These are phyloP conservation scores for Fistulina hepatica DNA, from an alignment of 1,284 basidiomycete genomes.

Conservation along the genomic window DNA sequence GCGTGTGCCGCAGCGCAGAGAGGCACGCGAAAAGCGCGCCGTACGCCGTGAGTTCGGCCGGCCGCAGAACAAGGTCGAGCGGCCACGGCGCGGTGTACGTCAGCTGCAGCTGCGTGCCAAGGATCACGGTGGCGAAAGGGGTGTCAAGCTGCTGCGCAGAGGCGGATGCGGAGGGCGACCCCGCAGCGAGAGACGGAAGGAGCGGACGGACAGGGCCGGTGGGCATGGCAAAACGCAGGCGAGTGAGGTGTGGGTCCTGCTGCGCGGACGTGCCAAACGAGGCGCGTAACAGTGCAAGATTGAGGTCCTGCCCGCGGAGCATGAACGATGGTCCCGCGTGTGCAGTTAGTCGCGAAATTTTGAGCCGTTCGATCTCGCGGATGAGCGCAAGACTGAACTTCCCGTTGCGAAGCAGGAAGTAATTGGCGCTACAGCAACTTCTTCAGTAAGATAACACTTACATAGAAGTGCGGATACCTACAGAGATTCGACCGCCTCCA, in stretches of 20 bases:
- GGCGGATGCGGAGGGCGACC: conserved; percentile 23
- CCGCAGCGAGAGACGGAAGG: conserved; percentile 57
- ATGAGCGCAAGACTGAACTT: conserved; percentile 77
- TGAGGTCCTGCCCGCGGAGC: conserved; percentile 80
- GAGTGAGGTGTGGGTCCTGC: conserved; percentile 61
- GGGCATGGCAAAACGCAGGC: conserved; percentile 64
- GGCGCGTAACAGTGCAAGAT: conserved; percentile 70
- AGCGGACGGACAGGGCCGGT: conserved; percentile 70
- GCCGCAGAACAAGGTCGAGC: conserved; percentile 78
- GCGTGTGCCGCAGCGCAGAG: conserved; percentile 73
- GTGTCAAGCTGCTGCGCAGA: conserved; percentile 17
- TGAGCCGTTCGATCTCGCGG: conserved; percentile 71
- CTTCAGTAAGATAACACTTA: conserved; percentile 5
- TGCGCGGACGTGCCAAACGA: conserved; percentile 80
- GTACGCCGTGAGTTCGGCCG: conserved; percentile 65
- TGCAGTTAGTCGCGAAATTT: conserved; percentile 60
- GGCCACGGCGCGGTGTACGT: conserved; percentile 74
- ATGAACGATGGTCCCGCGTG: conserved; percentile 55
- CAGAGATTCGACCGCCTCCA: conserved; percentile 65
- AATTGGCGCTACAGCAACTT: conserved; percentile 43
- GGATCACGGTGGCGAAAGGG: conserved; percentile 62
- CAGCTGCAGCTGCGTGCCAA: conserved; percentile 68
- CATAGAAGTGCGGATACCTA: conserved; percentile 26
- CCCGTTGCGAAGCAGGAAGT: conserved; percentile 81
- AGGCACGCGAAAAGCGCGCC: conserved; percentile 74